A percentile compares a stretch with the other conserved stretches of the same genome.
Conservation (phyloP, 1,139 yeast genomes). For the Blastobotrys malaysiensis region DNA sequence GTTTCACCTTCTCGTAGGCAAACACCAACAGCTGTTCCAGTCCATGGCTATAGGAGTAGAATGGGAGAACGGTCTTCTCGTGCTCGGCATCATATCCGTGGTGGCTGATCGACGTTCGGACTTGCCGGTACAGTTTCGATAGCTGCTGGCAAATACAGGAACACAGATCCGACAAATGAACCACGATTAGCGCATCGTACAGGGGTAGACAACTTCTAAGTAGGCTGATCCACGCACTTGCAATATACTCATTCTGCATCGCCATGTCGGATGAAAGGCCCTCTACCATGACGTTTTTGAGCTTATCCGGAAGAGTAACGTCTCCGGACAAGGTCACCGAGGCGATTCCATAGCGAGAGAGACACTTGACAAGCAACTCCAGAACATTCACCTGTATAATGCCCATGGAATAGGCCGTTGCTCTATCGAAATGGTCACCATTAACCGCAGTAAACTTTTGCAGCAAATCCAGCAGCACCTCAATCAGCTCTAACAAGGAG, state of each 20-base stretch:
- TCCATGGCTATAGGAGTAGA: slow-evolving; percentile 44
- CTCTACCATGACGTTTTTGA: slow-evolving; percentile 34
- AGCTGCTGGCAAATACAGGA: slow-evolving; percentile 41
- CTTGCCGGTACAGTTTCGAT: background rate
- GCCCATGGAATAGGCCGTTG: background rate
- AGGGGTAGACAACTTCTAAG: slow-evolving; percentile 43
- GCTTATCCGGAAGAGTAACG: slow-evolving; percentile 7
- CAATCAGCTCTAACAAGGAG: background rate
- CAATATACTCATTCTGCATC: slow-evolving; percentile 34
- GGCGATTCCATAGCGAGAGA: background rate
- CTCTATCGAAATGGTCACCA: background rate
- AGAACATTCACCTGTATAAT: background rate
- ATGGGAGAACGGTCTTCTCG: slow-evolving; percentile 3
- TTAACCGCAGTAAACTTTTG: background rate
- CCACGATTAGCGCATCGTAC: slow-evolving; percentile 48
- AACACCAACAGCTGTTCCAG: slow-evolving; percentile 56
- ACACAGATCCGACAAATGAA: slow-evolving; percentile 46
- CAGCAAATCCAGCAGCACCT: background rate
- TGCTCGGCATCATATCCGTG: background rate
- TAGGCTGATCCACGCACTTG: slow-evolving; percentile 46
- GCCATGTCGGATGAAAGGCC: slow-evolving; percentile 30
- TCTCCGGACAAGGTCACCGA: background rate
- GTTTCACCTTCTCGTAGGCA: slow-evolving; percentile 51
- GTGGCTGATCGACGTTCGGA: background rate
- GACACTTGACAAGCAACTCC: background rate